Evolutionary conservation across 108 stramenopile species (phyloP).

Genomic region (Asterionellopsis glacialis): DNA sequence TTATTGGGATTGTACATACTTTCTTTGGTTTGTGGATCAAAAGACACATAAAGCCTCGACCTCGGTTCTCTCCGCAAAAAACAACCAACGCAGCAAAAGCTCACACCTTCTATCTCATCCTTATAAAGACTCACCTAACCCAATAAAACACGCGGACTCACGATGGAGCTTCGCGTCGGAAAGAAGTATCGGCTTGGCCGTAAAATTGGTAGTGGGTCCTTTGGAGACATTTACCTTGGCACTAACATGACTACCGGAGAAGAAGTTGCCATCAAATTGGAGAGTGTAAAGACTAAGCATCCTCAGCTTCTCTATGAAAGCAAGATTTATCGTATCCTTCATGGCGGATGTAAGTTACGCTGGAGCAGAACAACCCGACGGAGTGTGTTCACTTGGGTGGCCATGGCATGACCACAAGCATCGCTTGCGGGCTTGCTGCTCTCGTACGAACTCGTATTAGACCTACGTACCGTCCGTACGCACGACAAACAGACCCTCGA

Average conservation of each 20-base stretch:
- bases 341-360: constrained; percentile 91
- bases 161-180: constrained; percentile 97
- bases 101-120: neutral
- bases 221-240: constrained; percentile 99
- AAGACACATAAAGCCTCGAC: too few species aligned
- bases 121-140: neutral
- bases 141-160: neutral
- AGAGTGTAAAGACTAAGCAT: constrained; percentile 92
- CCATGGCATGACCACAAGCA: too few species aligned
- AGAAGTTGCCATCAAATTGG: constrained; percentile 99
- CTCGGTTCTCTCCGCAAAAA: too few species aligned
- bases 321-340: constrained; percentile 98
- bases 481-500: too few species aligned
- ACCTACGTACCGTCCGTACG: too few species aligned
- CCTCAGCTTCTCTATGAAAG: constrained; percentile 98
- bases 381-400: too few species aligned
- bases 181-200: constrained; percentile 98
- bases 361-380: too few species aligned
- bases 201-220: constrained; percentile 98
- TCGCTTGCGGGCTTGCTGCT: too few species aligned
- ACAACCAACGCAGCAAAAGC: neutral
- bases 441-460: too few species aligned
- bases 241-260: constrained; percentile 96
- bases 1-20: too few species aligned
- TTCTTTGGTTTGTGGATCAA: too few species aligned